Evolutionary conservation across 805 yeast species (phyloP), one percentile per base, ranked within the genome.

Genomic region (Alloascoidea africana): DNA sequence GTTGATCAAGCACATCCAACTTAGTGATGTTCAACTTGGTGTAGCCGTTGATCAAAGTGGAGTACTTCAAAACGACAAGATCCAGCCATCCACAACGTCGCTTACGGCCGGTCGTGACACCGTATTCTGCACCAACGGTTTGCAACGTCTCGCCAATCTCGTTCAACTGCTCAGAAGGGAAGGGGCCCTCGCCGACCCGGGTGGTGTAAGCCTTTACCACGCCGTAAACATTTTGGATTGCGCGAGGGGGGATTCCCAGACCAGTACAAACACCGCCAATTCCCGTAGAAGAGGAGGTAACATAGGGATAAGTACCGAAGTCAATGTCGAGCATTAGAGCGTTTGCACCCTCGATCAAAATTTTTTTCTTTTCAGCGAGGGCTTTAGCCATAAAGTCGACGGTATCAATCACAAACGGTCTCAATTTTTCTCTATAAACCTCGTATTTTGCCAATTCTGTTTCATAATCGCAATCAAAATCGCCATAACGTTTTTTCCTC

Each of bases 1-100:
- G 82, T 35, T 84, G 66, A 60, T 91, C 98, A 51, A 91, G 71
- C 34, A 91, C 96, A 54, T 91, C 98, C 54, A 91, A 73, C 61
- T 91, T 91, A 49, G 98, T 91, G 56, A 91, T 79, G 69, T 91
- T 91, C 56, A 91, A 67, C 37, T 81, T 70, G 35, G 98, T 91
- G 72, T 89, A 91, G 40, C 98, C 98, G 55, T 91, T 91, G 59
- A 91, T 84, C 55, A 77, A 60, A 41, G 86, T 75, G 30, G 96
- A 85, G 64, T 91, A 89, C 59, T 81, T 83, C 59, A 91, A 66
- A 17, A 91, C 96, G 16, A 91, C 97, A 50, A 91, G 67, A 62
- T 91, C 98, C 55, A 91, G 75, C 98, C 98, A 91, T 41, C 98
- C 98, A 60, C 98, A 91, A 64, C 98, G 78, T 68, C 98, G 82